A percentile compares a stretch with the other conserved stretches of the same genome.
These are phyloP conservation scores for Chamaenerion angustifolium DNA, from an alignment of 345 rosid species.

Conservation along the genomic window DNA sequence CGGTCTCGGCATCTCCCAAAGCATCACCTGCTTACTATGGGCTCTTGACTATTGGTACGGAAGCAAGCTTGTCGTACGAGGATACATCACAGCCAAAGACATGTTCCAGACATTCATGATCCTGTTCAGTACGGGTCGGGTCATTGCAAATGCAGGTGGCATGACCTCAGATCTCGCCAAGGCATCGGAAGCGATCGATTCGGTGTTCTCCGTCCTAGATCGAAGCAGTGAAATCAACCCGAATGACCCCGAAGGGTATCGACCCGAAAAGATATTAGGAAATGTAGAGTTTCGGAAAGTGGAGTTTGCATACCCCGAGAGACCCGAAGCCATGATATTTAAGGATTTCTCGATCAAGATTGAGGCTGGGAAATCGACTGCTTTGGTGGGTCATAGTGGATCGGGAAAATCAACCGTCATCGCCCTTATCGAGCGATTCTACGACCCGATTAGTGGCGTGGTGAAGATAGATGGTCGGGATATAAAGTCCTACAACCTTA, in stretches of 20 bases:
- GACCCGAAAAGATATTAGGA: conserved; percentile 27
- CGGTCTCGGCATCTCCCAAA: conserved; percentile 27
- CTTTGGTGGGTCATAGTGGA: conserved; percentile 67
- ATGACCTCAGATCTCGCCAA: conserved; percentile 56
- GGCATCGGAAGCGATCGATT: conserved; percentile 36
- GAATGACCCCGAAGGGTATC: conserved; percentile 31
- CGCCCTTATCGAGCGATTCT: conserved; percentile 49
- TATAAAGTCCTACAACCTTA: conserved; percentile 29
- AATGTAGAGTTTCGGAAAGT: conserved; percentile 28
- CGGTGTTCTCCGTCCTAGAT: conserved; percentile 44
- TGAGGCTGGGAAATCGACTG: conserved; percentile 56
- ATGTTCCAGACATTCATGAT: conserved; percentile 52
- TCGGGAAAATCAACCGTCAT: conserved; percentile 72
- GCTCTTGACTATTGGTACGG: conserved; percentile 69
- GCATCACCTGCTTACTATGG: conserved; percentile 28
- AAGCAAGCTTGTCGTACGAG: conserved; percentile 38
- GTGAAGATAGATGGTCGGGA: conserved; percentile 49
- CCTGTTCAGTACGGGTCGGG: conserved; percentile 44
- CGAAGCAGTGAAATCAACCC: conserved; percentile 43
- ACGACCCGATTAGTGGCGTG: conserved; percentile 40
- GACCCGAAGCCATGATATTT: conserved; percentile 38
- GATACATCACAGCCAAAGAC: conserved; percentile 31
- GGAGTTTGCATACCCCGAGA: conserved; percentile 51
- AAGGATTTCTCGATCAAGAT: conserved; percentile 36
- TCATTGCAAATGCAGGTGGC: conserved; percentile 64